Base-by-base conservation (phyloP, 331 rosid species). In the Erythrophleum ivorense region DNA sequence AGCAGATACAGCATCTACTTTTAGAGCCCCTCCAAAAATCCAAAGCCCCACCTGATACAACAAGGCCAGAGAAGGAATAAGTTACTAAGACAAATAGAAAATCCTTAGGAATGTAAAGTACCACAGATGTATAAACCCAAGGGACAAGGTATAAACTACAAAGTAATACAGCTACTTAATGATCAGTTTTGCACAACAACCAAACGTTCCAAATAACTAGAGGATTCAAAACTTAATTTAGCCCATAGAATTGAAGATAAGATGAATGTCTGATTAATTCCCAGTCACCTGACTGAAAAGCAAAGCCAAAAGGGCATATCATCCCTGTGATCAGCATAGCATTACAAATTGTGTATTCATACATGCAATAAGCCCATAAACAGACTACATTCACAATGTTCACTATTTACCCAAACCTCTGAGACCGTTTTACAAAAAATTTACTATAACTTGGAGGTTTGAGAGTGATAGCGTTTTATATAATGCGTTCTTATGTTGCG, bases 1-100 rank as follows among this genome's bases (percentile, higher is more conserved):
- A 77, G 98, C 91, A 80, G 94, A 92, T 53, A 96, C 98, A 62
- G 98, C 98, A 80, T 96, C 99, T 63, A 96, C 71, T 59, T 86
- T 85, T 70, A 96, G 81, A 53, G 82, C 2, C 85, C 95, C 97
- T 73, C 99, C 99, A 81, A 94, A 96, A 73, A 96, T 54, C 99
- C 99, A 96, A 77, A 96, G 99, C 46, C 99, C 99, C 48, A 94
- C 98, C 98, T 92, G 89, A 55, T 60, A 55, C 49, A 65, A 46
- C 60, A 53, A 67, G 82, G 55, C 6, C 60, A 77, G 81, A 57
- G 58, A 75, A 65, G 68, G n/a, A 18, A 63, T 5, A 40, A 34
- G 43, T 84, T 4, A 79, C 63, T 6, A 33, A 58, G 69, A 49
- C 45, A 49, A 62, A 38, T 12, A 6, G 14, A 76, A 68, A 38